Evolutionary conservation across 108 stramenopile species (phyloP).

Genomic region (Conticribra guillardii): DNA sequence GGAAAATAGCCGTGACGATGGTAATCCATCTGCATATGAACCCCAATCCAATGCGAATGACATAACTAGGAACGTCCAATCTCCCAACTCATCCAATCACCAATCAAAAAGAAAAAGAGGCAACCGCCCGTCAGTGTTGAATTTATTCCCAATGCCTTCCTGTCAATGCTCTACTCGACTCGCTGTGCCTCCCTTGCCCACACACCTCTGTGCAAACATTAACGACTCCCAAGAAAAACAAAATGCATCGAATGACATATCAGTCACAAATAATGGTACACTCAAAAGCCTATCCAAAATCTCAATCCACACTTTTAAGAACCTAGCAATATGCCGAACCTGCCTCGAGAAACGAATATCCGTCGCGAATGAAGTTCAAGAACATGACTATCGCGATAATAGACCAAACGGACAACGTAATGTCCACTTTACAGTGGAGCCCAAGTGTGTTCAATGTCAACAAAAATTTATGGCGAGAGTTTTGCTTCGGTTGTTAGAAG

Average conservation of each 20-base stretch:
- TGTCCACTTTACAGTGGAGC: constrained; percentile 24
- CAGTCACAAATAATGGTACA: too few relatives aligned
- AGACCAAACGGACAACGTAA: constrained; percentile 40
- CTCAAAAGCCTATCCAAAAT: constrained; percentile 21
- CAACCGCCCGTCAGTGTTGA: constrained; percentile 25
- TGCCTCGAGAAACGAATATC: constrained; percentile 31
- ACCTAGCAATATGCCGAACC: constrained; percentile 30
- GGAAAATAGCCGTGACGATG: too few relatives aligned
- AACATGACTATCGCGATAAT: constrained; percentile 36
- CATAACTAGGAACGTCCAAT: too few relatives aligned
- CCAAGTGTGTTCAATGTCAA: constrained; percentile 28
- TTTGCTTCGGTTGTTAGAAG: constrained; percentile 17
- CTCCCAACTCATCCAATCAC: neutral
- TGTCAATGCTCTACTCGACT: constrained; percentile 41
- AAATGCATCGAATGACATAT: neutral
- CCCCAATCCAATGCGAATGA: too few relatives aligned
- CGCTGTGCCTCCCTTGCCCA: constrained; percentile 18
- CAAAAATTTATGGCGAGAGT: constrained; percentile 32
- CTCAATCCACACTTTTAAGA: constrained; percentile 16
- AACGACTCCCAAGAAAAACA: neutral
- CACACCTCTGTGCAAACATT: neutral
- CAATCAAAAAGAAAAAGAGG: neutral
- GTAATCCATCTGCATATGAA: too few relatives aligned
- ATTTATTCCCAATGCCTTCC: constrained; percentile 40
- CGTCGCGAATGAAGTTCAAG: constrained; percentile 21